These are phyloP conservation scores for Globisporangium radiosum DNA, from an alignment of 352 stramenopile genomes.

Conservation along the genomic window DNA sequence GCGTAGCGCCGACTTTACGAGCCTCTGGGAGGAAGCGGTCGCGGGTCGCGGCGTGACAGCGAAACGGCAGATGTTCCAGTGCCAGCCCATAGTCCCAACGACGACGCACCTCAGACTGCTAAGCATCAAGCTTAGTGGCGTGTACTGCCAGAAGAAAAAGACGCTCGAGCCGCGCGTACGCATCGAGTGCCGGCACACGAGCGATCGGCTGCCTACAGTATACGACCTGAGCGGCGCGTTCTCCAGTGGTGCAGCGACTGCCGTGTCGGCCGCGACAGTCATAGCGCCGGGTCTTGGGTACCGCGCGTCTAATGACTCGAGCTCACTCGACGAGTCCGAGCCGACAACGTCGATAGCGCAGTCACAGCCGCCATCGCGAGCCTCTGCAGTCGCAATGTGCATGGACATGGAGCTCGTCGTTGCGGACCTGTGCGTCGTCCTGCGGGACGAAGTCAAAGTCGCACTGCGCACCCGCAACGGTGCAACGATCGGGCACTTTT, in stretches of 20 bases:
- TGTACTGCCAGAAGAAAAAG: slow-evolving; percentile 34
- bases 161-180: slow-evolving; percentile 39
- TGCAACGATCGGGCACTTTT: slow-evolving; percentile 52
- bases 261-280: too few species aligned
- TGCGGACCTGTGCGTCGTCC: slow-evolving; percentile 36
- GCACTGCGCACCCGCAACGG: slow-evolving; percentile 35
- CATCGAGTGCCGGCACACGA: slow-evolving; percentile 33
- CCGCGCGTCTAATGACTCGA: too few species aligned
- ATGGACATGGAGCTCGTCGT: slow-evolving; percentile 31
- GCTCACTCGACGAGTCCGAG: slow-evolving; percentile 5
- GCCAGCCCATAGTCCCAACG: slow-evolving; percentile 22
- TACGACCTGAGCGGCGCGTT: slow-evolving; percentile 24
- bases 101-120: slow-evolving; percentile 31
- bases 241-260: slow-evolving; percentile 4
- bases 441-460: slow-evolving; percentile 58
- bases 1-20: slow-evolving; percentile 29
- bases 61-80: slow-evolving; percentile 13
- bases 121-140: slow-evolving; percentile 31
- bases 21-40: slow-evolving; percentile 39
- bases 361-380: not conserved
- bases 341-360: not conserved
- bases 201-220: slow-evolving; percentile 1
- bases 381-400: not conserved
- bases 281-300: too few species aligned
- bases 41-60: slow-evolving; percentile 21